Percentiles rank a stretch among this genome's conserved stretches.
Evolutionary conservation across 306 rosid species (phyloP).

Genomic region (Cajanus cajan): DNA sequence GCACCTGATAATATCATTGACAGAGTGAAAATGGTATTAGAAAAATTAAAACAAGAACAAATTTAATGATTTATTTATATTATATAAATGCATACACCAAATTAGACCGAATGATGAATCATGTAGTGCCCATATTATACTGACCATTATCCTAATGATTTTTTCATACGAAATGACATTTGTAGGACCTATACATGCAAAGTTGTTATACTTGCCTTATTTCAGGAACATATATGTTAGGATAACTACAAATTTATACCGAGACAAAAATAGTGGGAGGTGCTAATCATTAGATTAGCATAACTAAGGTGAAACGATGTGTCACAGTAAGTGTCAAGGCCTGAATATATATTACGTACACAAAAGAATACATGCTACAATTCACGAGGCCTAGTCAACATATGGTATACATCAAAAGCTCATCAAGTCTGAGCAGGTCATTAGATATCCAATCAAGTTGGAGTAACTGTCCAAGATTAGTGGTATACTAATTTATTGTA

Average conservation of each 20-base stretch:
- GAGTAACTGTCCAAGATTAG: not conserved
- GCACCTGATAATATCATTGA: conserved; percentile 47
- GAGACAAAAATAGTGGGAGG: not conserved
- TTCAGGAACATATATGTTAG: not conserved
- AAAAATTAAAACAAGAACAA: not conserved
- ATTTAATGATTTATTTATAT: not conserved
- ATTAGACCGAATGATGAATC: not conserved
- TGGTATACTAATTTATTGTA: not conserved
- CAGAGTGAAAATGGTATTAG: not conserved
- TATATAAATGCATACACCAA: not conserved
- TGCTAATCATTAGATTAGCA: not conserved
- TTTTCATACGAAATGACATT: not conserved
- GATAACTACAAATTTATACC: not conserved
- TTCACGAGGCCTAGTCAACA: not conserved
- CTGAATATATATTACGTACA: not conserved
- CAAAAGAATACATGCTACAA: not conserved
- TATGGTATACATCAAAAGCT: not conserved
- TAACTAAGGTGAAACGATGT: not conserved
- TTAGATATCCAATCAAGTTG: not conserved
- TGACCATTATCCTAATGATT: not conserved
- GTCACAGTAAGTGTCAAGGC: not conserved
- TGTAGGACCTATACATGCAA: not conserved
- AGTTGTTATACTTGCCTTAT: not conserved
- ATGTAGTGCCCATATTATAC: not conserved
- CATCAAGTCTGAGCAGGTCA: not conserved